phyloP scores from a whole-genome alignment of 352 stramenopile species.

The Globisporangium uncinulatum region DNA sequence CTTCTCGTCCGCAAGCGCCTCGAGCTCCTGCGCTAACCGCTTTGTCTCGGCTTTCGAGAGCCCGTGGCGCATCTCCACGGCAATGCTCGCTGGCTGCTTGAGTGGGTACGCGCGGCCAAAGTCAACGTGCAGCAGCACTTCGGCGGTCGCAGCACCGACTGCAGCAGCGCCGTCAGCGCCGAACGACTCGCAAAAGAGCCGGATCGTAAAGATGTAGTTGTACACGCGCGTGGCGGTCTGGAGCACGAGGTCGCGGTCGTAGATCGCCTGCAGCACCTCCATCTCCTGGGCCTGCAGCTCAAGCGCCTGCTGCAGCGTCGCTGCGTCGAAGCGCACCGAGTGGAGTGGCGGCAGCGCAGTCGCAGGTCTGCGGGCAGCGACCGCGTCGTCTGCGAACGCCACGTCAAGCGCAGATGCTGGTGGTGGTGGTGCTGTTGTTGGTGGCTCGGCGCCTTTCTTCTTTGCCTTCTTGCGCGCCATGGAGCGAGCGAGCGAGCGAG shows the following conservation, averaged over 20 bases:
- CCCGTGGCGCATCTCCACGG: slow-evolving; percentile 61
- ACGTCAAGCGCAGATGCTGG: neutral
- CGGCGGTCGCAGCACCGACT: slow-evolving; percentile 33
- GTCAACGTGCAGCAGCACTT: slow-evolving; percentile 74
- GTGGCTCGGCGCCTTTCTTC: slow-evolving; percentile 39
- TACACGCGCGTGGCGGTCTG: slow-evolving; percentile 78
- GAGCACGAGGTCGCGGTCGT: slow-evolving; percentile 57
- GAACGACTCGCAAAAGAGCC: slow-evolving; percentile 48
- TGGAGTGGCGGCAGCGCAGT: slow-evolving; percentile 4
- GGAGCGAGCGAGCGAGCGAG: neutral
- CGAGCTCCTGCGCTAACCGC: slow-evolving; percentile 48
- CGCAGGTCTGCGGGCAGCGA: neutral
- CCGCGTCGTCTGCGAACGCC: neutral
- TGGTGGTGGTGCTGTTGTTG: neutral
- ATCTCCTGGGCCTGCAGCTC: slow-evolving; percentile 77
- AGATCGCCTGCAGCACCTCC: slow-evolving; percentile 80
- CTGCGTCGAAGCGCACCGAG: slow-evolving; percentile 25
- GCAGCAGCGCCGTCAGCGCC: slow-evolving; percentile 3
- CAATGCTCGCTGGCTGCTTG: slow-evolving; percentile 54
- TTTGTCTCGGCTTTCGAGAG: slow-evolving; percentile 64
- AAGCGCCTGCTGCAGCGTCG: slow-evolving; percentile 37
- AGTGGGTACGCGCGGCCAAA: slow-evolving; percentile 63
- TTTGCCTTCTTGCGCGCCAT: slow-evolving; percentile 82
- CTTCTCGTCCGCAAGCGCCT: slow-evolving; percentile 55
- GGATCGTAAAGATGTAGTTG: slow-evolving; percentile 79